Percentiles rank a stretch among this genome's conserved stretches.
These are phyloP conservation scores for Podospora comata DNA, from an alignment of 495 filamentous ascomycete species.

Conservation along the genomic window DNA sequence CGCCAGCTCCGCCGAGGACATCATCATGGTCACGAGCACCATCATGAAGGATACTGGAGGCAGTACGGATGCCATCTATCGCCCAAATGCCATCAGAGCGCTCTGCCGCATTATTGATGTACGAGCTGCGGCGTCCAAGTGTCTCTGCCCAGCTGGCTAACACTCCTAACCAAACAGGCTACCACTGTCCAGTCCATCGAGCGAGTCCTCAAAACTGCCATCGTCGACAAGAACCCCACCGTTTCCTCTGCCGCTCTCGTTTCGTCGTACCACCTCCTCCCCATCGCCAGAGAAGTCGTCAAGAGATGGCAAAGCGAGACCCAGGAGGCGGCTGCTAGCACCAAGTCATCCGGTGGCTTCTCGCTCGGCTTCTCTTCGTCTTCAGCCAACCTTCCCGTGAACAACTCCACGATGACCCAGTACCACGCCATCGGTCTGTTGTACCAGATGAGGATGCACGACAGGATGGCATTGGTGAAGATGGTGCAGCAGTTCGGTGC, in stretches of 20 bases:
- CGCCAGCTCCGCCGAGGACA: slow-evolving; percentile 93
- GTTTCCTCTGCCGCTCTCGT: slow-evolving; percentile 96
- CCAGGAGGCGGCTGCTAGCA: slow-evolving; percentile 88
- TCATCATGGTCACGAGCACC: slow-evolving; percentile 98
- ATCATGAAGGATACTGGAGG: slow-evolving; percentile 99
- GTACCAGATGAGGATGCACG: slow-evolving; percentile 96
- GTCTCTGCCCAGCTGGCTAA: slow-evolving; percentile 16
- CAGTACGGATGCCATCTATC: slow-evolving; percentile 90
- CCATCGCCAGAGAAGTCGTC: slow-evolving; percentile 91
- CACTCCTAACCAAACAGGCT: slow-evolving; percentile 50
- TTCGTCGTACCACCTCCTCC: slow-evolving; percentile 96
- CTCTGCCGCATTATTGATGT: slow-evolving; percentile 98
- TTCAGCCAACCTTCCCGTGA: slow-evolving; percentile 64
- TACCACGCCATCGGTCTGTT: slow-evolving; percentile 97
- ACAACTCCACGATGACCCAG: slow-evolving; percentile 89
- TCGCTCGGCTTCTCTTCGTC: slow-evolving; percentile 82
- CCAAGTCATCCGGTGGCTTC: slow-evolving; percentile 84
- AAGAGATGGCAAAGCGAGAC: slow-evolving; percentile 98
- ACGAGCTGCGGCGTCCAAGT: slow-evolving; percentile 29
- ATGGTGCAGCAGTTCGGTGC: slow-evolving; percentile 98
- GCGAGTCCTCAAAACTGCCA: slow-evolving; percentile 96
- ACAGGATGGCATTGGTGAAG: slow-evolving; percentile 98
- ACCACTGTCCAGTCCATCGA: slow-evolving; percentile 99
- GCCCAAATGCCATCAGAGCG: slow-evolving; percentile 94
- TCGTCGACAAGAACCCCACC: slow-evolving; percentile 98